phyloP scores from a whole-genome alignment of 768 basidiomycete species.

The Exsudoporus frostii region DNA sequence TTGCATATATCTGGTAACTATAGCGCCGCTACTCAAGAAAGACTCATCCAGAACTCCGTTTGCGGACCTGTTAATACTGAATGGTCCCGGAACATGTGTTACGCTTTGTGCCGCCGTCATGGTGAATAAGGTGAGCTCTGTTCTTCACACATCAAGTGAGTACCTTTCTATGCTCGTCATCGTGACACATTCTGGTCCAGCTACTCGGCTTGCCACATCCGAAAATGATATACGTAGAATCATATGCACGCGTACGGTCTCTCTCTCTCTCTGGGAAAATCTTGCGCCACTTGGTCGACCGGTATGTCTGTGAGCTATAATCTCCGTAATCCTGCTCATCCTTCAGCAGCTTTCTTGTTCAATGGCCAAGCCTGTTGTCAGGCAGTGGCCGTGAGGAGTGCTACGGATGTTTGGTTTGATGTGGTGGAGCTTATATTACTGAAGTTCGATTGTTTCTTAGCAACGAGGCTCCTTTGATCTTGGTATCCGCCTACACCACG shows the following conservation, averaged over 20 bases:
- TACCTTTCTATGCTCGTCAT: neutral
- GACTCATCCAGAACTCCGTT: slow-evolving; percentile 32
- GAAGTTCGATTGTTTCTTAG: neutral
- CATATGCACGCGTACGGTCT: slow-evolving; percentile 81
- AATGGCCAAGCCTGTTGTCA: slow-evolving; percentile 70
- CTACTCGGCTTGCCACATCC: slow-evolving; percentile 73
- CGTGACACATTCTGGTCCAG: slow-evolving; percentile 39
- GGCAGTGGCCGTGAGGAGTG: slow-evolving; percentile 46
- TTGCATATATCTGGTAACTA: slow-evolving; percentile 59
- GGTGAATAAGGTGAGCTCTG: slow-evolving; percentile 60
- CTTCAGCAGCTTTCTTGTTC: slow-evolving; percentile 71
- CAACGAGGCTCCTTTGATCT: neutral
- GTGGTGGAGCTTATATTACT: neutral
- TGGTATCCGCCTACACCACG: neutral
- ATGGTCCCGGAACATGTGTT: slow-evolving; percentile 95
- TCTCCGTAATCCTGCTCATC: neutral
- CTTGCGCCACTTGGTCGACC: slow-evolving; percentile 77
- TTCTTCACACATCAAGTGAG: neutral
- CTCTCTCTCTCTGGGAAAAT: slow-evolving; percentile 85
- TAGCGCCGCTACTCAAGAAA: slow-evolving; percentile 44
- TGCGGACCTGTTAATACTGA: slow-evolving; percentile 79
- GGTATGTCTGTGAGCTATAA: slow-evolving; percentile 64
- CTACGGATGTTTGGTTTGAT: slow-evolving; percentile 65
- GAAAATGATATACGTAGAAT: slow-evolving; percentile 83
- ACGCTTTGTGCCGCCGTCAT: slow-evolving; percentile 69